A percentile compares a stretch with the other conserved stretches of the same genome.
Conservation (phyloP, 805 yeast species). For the Metschnikowia shivogae region DNA sequence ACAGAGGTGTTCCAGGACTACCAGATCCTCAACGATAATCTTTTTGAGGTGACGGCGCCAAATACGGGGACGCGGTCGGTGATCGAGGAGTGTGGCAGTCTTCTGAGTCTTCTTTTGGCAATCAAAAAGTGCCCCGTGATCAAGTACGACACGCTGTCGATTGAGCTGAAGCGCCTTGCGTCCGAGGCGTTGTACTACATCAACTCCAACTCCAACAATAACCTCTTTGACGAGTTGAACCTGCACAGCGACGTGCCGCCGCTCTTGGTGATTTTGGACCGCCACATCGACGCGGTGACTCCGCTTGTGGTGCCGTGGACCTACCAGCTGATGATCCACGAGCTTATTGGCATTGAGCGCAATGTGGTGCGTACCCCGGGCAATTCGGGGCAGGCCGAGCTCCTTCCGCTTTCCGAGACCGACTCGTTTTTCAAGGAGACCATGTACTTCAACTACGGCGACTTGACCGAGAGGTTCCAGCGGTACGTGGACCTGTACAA, state of each 20-base stretch:
- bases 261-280: conserved; percentile 67
- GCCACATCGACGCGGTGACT: conserved; percentile 88
- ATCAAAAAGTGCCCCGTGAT: conserved; percentile 75
- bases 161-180: conserved; percentile 61
- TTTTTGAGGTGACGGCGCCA: conserved; percentile 45
- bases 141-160: conserved; percentile 69
- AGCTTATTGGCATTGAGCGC: conserved; percentile 74
- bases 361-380: conserved; percentile 69
- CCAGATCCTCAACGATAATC: conserved; percentile 63
- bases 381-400: conserved; percentile 38
- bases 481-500: conserved; percentile 81
- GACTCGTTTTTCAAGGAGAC: conserved; percentile 77
- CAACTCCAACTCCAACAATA: conserved; percentile 48
- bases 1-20: conserved; percentile 86
- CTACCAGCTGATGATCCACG: conserved; percentile 96
- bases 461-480: conserved; percentile 82
- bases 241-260: conserved; percentile 65
- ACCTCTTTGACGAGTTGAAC: conserved; percentile 62
- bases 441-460: conserved; percentile 91
- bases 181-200: conserved; percentile 58
- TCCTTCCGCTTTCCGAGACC: conserved; percentile 47
- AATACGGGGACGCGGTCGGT: conserved; percentile 22
- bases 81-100: conserved; percentile 32
- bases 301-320: conserved; percentile 96
- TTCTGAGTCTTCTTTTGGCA: conserved; percentile 62